phyloP scores from a whole-genome alignment of 2,329 filamentous ascomycete genomes.

The Chalaropsis thielavioides region DNA sequence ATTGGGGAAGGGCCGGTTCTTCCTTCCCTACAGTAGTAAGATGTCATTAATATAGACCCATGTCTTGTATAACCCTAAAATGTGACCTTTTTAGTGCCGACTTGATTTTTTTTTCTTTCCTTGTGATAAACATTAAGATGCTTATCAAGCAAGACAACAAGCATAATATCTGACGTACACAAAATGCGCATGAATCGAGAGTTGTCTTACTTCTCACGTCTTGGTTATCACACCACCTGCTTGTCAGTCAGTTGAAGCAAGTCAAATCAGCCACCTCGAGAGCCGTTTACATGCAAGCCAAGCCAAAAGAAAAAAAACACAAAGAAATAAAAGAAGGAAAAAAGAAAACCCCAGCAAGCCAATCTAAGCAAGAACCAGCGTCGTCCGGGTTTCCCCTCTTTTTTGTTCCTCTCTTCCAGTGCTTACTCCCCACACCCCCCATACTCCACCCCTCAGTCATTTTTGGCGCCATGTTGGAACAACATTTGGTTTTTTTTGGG shows the following conservation, averaged over 20 bases:
- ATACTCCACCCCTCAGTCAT: neutral
- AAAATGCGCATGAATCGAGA: neutral
- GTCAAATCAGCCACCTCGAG: neutral
- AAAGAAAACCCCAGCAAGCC: neutral
- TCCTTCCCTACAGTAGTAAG: neutral
- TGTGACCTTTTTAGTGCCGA: neutral
- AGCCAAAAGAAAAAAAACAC: neutral
- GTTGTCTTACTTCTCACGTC: neutral
- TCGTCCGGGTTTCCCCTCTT: neutral
- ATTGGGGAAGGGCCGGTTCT: neutral
- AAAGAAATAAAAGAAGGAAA: neutral
- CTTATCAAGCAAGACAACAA: neutral
- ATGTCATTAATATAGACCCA: neutral
- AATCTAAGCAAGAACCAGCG: neutral
- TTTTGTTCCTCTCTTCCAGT: neutral
- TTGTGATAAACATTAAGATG: neutral
- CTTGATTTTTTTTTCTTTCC: neutral
- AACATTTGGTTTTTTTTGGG: neutral
- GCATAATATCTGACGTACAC: neutral
- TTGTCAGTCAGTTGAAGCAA: neutral
- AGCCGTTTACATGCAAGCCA: neutral
- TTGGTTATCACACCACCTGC: neutral
- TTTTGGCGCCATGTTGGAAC: neutral
- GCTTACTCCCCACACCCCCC: neutral
- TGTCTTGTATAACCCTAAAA: constrained; percentile 6